Base-by-base conservation (phyloP, 371 early-diverging fungal genomes). In the Mortierella sp. region DNA sequence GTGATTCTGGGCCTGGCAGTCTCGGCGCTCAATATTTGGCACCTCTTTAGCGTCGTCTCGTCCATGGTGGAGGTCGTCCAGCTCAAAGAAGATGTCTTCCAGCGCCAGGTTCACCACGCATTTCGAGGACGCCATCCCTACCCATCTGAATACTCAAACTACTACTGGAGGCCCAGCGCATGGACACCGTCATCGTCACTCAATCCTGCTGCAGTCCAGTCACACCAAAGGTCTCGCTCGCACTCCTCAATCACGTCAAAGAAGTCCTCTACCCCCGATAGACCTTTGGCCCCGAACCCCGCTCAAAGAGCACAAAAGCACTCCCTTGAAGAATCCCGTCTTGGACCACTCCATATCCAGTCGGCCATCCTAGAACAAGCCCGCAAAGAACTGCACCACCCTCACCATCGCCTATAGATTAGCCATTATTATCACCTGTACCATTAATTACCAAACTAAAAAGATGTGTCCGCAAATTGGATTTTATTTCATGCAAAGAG, bases 11-110 rank as follows among this genome's bases (percentile, higher is more conserved):
- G 72, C 16, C 61, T 79, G 68, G 69, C 55, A 8, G 68, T 71
- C 34, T 71, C 79, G 1, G 75, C 71, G 10, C 7, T 79, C 48
- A 79, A 79, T 47, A 71, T 71, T 45, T 79, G 79, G 79, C 67
- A 79, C n/a, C 34, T 79, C 41, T 68, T 74, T 34, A 43, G 41
- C 31, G 55, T 71, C n/a, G 71, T 79, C 9, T 71, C 68, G 0
- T 74, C 79, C 3, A 44, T 79, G 48, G 71, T 79, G 7, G 75
- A 74, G 39, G 71, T 79, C 10, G 68, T 79, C 0, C 71, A 74
- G 29, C 67, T 70, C 34, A 41, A 71, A 44, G 71, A 74, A 0
- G 75, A 74, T 45, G 13, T 68, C 9, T 43, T 40, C 9, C 45
- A 41, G 14, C 48, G 29, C 37, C 47, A 29, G 14, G 24, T n/a